These are phyloP conservation scores for Corymbia citriodora DNA, from an alignment of 441 rosid genomes.

Conservation along the genomic window DNA sequence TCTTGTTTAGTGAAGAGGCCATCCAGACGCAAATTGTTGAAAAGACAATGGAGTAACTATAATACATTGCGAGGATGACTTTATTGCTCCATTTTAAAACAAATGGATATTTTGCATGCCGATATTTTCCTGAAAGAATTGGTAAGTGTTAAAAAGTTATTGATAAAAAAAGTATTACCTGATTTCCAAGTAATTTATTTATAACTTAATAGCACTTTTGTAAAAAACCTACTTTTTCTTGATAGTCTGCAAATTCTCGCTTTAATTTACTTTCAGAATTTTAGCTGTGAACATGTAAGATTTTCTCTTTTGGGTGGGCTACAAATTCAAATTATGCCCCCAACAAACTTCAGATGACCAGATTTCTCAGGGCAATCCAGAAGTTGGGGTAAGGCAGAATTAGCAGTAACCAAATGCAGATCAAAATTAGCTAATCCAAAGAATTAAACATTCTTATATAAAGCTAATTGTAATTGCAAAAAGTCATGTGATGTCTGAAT, in stretches of 20 bases:
- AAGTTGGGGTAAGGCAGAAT: neutral
- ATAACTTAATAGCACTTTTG: neutral
- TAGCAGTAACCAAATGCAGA: neutral
- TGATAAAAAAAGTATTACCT: neutral
- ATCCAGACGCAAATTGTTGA: neutral
- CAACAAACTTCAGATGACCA: neutral
- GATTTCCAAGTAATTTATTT: neutral
- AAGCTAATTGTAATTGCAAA: too few relatives aligned
- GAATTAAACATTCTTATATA: too few relatives aligned
- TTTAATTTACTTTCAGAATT: neutral
- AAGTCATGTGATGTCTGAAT: neutral
- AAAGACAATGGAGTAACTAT: too few relatives aligned
- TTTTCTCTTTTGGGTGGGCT: neutral
- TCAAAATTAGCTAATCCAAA: too few relatives aligned
- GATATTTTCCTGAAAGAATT: neutral
- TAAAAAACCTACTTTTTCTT: neutral
- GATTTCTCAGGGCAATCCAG: neutral
- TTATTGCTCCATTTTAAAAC: too few relatives aligned
- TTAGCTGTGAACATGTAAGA: neutral
- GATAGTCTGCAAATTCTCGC: neutral
- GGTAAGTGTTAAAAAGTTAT: neutral
- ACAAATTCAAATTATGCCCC: neutral
- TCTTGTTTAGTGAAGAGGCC: neutral
- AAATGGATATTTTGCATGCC: too few relatives aligned
- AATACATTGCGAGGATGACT: neutral